phyloP scores from a whole-genome alignment of 2,329 filamentous ascomycete genomes.

The Geosmithia putterillii region DNA sequence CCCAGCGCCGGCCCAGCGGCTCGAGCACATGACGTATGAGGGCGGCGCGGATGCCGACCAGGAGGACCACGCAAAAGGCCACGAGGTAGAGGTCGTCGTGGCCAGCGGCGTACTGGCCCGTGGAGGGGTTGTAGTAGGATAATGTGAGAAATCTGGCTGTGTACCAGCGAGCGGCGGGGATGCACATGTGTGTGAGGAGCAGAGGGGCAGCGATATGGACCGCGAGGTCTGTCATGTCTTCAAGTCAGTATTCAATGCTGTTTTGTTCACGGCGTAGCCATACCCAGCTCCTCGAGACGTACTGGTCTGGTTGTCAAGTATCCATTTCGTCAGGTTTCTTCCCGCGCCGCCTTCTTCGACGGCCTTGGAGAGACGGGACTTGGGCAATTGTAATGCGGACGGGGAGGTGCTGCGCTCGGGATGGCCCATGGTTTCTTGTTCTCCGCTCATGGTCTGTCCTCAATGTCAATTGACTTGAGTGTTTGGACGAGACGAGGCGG shows the following conservation, averaged over 20 bases:
- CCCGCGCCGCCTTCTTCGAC: conserved; percentile 47
- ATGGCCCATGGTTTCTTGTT: too few relatives aligned
- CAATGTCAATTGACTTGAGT: too few relatives aligned
- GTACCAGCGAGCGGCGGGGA: conserved; percentile 65
- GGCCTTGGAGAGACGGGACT: conserved; percentile 11
- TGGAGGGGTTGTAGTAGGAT: conserved; percentile 64
- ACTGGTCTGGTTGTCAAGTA: conserved; percentile 74
- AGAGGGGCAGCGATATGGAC: conserved; percentile 77
- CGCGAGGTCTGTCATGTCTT: conserved; percentile 49
- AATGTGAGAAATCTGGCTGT: conserved; percentile 80
- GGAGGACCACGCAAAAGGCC: conserved; percentile 65
- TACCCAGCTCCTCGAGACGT: conserved; percentile 19
- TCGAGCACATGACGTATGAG: conserved; percentile 79
- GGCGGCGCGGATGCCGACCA: conserved; percentile 75
- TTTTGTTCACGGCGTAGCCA: neutral
- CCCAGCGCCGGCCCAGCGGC: conserved; percentile 60
- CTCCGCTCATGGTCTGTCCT: too few relatives aligned
- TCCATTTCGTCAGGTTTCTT: conserved; percentile 52
- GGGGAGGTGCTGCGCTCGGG: too few relatives aligned
- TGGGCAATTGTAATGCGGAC: too few relatives aligned
- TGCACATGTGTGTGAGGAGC: conserved; percentile 67
- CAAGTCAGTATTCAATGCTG: conserved; percentile 8
- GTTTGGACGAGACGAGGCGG: too few relatives aligned
- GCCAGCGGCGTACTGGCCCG: conserved; percentile 63
- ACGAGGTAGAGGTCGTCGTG: conserved; percentile 71